Evolutionary conservation across 768 basidiomycete species (phyloP).

Genomic region (Tephrocybe sp.): DNA sequence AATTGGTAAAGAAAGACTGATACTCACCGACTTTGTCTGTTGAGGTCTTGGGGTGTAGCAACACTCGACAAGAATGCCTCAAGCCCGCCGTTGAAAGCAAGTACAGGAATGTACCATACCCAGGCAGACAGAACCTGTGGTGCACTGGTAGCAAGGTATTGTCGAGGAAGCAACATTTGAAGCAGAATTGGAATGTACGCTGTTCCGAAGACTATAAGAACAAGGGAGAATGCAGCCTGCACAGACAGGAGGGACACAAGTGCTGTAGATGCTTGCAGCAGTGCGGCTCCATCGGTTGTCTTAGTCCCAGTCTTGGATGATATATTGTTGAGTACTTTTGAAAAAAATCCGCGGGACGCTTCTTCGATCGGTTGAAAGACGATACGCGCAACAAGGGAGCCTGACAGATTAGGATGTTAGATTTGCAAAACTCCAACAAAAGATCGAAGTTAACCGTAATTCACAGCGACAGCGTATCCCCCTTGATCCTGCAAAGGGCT

Average conservation of each 20-base stretch:
- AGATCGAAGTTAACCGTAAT: conserved; percentile 69
- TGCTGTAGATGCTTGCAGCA: conserved; percentile 46
- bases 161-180: conserved; percentile 66
- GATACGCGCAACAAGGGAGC: conserved; percentile 90
- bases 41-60: conserved; percentile 66
- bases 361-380: conserved; percentile 97
- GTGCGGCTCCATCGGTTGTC: conserved; percentile 17
- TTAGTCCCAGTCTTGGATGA: conserved; percentile 10
- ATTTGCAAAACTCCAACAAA: neutral
- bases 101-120: conserved; percentile 85
- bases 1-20: no score
- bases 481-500: conserved; percentile 88
- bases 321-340: conserved; percentile 47
- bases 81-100: conserved; percentile 87
- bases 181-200: conserved; percentile 72
- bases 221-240: conserved; percentile 64
- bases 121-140: conserved; percentile 77
- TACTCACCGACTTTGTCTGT: conserved; percentile 61
- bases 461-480: conserved; percentile 93
- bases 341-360: conserved; percentile 86
- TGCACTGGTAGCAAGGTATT: conserved; percentile 77
- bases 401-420: conserved; percentile 39
- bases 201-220: conserved; percentile 75
- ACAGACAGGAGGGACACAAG: conserved; percentile 62
- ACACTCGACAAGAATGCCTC: conserved; percentile 90